These are phyloP conservation scores for Nakataea oryzae DNA, from an alignment of 2,329 filamentous ascomycete genomes.

Conservation along the genomic window DNA sequence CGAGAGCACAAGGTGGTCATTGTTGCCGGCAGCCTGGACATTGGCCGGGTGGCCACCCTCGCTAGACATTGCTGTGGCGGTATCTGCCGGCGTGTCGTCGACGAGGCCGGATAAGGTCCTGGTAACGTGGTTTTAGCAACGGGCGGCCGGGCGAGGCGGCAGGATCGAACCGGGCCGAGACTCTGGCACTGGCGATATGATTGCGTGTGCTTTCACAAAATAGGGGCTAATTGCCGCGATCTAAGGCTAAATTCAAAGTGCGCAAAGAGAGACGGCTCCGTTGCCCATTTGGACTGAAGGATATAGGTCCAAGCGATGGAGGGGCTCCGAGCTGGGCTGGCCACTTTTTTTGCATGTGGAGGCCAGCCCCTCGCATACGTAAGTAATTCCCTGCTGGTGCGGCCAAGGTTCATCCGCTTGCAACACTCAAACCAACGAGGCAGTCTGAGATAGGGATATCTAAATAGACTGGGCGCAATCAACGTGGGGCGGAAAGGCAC, in stretches of 20 bases:
- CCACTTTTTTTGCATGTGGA: neutral
- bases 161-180: neutral
- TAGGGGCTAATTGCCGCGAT: neutral
- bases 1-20: constrained; percentile 49
- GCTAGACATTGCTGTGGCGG: neutral
- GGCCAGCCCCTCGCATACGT: neutral
- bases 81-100: neutral
- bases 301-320: too few relatives aligned
- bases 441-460: neutral
- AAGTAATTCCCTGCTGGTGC: neutral
- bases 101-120: neutral
- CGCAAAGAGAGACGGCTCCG: neutral
- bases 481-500: neutral
- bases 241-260: constrained; percentile 1
- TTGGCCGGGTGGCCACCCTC: too few relatives aligned
- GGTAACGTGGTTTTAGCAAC: neutral
- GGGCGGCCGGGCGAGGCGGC: too few relatives aligned
- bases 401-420: neutral
- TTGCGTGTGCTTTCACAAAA: neutral
- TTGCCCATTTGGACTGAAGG: neutral
- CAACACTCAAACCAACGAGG: neutral
- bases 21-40: constrained; percentile 11
- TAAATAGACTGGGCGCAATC: neutral
- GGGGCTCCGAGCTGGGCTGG: neutral
- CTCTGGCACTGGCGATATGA: neutral